Evolutionary conservation across 176 grass and related monocot species (phyloP), one percentile per base, ranked within the genome.

Genomic region (Hyparrhenia diplandra): DNA sequence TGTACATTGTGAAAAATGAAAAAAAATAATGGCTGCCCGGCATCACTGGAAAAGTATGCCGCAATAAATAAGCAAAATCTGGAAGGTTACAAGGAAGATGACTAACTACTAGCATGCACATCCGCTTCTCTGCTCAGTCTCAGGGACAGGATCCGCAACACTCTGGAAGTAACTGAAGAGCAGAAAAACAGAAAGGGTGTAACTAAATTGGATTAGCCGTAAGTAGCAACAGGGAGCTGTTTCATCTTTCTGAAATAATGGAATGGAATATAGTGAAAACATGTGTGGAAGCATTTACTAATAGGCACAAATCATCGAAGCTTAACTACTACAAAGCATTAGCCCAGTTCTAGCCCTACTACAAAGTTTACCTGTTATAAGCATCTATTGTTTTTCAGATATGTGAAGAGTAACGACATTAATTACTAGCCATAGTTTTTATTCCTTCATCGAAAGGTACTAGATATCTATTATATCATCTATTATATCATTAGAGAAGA

Each of bases 81-180:
- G 59, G 51, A 82, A 82, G 37, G 74, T 60, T n/a, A 10, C 4
- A 43, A 76, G 73, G 69, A 71, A 20, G 51, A 77, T 42, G 28
- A 77, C 54, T 76, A 84, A 81, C 77, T 71, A 76, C 80, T 99
- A 99, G 76, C 96, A 99, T 46, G 96, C 96, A 78, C 96, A 99
- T 35, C 92, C 92, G 24, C 92, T 82, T 84, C 88, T 95, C 81
- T 84, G 96, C 80, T 99, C 88, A 41, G 71, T 31, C 64, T 88
- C 85, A 4, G 87, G 71, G 47, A 85, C 76, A 59, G 89, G 85
- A 76, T 97, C 91, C 5, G 90, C 69, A 37, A 94, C 85, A 5
- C 89, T 80, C 60, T 97, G 90, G 81, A 91, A 91, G 40, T 95
- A 93, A 86, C 96, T 99, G 92, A 63, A 85, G 47, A 37, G 21